Percentiles rank a stretch among this genome's conserved stretches.
These are phyloP conservation scores for Plasmodium relictum DNA, from an alignment of 169 alveolate genomes.

Conservation along the genomic window DNA sequence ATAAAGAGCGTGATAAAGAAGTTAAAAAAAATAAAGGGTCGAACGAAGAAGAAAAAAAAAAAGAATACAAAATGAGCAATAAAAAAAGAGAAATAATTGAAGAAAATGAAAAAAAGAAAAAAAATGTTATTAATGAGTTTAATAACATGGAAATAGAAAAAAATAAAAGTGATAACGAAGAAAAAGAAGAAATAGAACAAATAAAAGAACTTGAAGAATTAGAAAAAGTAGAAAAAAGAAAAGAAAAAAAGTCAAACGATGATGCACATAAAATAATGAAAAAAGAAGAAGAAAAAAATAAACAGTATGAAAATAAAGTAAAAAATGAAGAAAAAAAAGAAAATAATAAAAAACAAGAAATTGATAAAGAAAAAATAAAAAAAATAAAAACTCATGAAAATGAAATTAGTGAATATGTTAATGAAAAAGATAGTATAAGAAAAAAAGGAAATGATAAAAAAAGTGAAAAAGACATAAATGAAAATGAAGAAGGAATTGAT, in stretches of 20 bases:
- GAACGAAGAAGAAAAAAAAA: not conserved
- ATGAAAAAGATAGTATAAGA: slow-evolving; percentile 4
- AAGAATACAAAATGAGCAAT: not conserved
- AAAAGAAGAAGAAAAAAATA: slow-evolving; percentile 1
- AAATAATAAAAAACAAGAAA: not conserved
- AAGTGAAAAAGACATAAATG: not conserved
- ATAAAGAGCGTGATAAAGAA: not conserved
- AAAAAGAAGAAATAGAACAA: slow-evolving; percentile 26
- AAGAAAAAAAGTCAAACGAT: too few relatives aligned
- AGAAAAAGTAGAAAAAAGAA: slow-evolving; percentile 17
- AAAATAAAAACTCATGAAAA: not conserved
- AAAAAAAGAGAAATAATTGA: slow-evolving; percentile 9
- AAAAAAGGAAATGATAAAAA: slow-evolving; percentile 5
- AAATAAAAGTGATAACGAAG: slow-evolving; percentile 7
- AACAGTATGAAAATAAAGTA: not conserved
- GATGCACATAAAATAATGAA: too few relatives aligned
- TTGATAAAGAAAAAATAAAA: too few relatives aligned
- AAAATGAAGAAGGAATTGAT: slow-evolving; percentile 5
- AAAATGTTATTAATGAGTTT: slow-evolving; percentile 8
- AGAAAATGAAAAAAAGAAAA: slow-evolving; percentile 13
- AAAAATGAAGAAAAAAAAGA: not conserved
- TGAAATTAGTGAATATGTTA: not conserved
- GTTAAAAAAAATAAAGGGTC: not conserved
- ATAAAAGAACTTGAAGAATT: slow-evolving; percentile 18
- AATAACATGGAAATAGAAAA: slow-evolving; percentile 22